Percentiles rank a stretch among this genome's conserved stretches.
Conservation (phyloP, 176 grass and related monocot species). For the Triticum dicoccoides region DNA sequence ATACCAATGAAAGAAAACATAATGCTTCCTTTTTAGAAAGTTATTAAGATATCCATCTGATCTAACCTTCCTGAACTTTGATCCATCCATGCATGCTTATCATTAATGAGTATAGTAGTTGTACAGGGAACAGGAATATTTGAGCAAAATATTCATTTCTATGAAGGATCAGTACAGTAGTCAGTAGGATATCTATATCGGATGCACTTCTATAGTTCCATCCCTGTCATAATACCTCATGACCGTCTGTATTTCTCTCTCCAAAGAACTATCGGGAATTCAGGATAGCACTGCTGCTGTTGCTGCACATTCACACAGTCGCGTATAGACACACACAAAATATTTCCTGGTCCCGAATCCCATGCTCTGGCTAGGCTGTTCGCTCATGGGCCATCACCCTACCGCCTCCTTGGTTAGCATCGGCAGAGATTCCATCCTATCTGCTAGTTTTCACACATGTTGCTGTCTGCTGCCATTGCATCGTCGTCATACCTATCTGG, state of each 20-base stretch:
- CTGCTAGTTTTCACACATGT: conserved; percentile 22
- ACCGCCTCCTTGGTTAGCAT: neutral
- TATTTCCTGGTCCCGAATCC: conserved; percentile 5
- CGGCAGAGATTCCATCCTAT: conserved; percentile 28
- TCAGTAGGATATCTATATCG: neutral
- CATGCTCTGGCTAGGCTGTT: conserved; percentile 19
- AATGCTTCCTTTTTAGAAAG: too few species aligned
- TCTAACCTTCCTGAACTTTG: too few species aligned
- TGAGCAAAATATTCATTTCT: neutral
- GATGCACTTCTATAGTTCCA: neutral
- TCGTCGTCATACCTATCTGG: neutral
- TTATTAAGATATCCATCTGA: too few species aligned
- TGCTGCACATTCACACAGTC: neutral
- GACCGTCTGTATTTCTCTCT: neutral
- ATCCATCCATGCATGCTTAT: neutral
- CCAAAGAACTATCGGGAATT: neutral
- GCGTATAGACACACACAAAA: conserved; percentile 8
- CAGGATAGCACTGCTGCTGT: conserved; percentile 19
- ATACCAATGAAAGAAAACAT: too few species aligned
- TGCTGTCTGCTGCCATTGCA: conserved; percentile 19
- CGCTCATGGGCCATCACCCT: neutral
- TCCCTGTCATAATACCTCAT: neutral
- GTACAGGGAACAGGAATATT: neutral
- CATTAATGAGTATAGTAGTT: neutral
- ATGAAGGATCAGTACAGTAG: neutral